Base-by-base conservation (phyloP, 2,329 filamentous ascomycete species). In the Pestalotiopsis sp. region DNA sequence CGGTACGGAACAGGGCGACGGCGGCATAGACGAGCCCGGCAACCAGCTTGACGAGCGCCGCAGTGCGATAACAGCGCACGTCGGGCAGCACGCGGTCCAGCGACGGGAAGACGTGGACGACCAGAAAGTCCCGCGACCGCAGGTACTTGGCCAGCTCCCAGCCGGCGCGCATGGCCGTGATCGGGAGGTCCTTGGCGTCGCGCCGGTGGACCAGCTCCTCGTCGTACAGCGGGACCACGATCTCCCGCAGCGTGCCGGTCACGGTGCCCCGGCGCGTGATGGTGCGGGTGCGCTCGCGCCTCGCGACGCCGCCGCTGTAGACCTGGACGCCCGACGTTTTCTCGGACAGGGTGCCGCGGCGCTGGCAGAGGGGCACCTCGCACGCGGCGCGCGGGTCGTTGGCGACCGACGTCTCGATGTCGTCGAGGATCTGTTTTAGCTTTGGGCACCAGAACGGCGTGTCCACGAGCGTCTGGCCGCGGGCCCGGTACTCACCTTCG, bases 131-230 rank as follows among this genome's bases (percentile, higher is more conserved):
- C 9, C 60, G 66, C 22, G 66, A 57, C 4, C 66, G 66, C 24
- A 67, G 61, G 39, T 64, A 67, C 22, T 57, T 57, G 17, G 66
- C 66, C 14, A 67, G 61, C 56, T 67, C 66, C 38, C 64, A 60
- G 3, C 66, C 66, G 5, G 66, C 66, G 3, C 39, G 39, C 13
- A 52, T 55, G 14, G 66, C 35, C 1, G 60, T 65, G 4, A 67
- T 57, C n/a, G 3, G 14, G 14, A 38, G 7, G 4, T 40, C 40
- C 20, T 55, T 39, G 24, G 14, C 35, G 26, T 57, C 66, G n/a
- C 24, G 24, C 3, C n/a, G 26, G 13, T 44, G 38, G 26, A 30
- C 13, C 6, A 20, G 17, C 26, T 22, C 26, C 22, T 65, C 24
- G 20, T 65, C 35, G 48, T 56, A 58, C 9, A 56, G 48, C 14